phyloP scores from a whole-genome alignment of 148 eudicot species.

The Nyssa sinensis region DNA sequence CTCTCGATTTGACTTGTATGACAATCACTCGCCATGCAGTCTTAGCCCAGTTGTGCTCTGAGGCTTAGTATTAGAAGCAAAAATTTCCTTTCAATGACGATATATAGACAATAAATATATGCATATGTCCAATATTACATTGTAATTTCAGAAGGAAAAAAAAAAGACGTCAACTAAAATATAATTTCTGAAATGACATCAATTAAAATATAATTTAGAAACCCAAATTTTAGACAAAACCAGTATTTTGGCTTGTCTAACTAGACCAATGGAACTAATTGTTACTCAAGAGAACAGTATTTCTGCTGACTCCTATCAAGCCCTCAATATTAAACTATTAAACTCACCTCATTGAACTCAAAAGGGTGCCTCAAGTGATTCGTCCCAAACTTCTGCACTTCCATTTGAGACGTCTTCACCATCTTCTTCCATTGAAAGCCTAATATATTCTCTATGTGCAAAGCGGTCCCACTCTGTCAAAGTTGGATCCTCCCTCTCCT shows the following conservation, averaged over 20 bases:
- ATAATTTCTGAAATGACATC: not conserved
- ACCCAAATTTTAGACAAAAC: not conserved
- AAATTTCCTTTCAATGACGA: not conserved
- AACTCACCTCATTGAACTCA: slow-evolving; percentile 33
- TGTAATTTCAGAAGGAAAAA: too few relatives aligned
- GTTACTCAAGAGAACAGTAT: not conserved
- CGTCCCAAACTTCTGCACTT: slow-evolving; percentile 77
- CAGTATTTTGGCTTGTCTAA: not conserved
- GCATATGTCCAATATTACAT: too few relatives aligned
- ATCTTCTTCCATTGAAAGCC: slow-evolving; percentile 77
- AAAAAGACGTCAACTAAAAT: not conserved
- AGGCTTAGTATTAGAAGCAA: not conserved
- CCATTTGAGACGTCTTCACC: slow-evolving; percentile 72
- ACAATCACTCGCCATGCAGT: not conserved
- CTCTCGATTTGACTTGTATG: not conserved
- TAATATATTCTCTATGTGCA: slow-evolving; percentile 69
- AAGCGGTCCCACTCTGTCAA: slow-evolving; percentile 82
- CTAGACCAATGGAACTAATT: not conserved
- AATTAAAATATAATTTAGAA: not conserved
- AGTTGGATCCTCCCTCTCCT: slow-evolving; percentile 70
- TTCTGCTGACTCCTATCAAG: not conserved
- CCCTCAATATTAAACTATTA: not conserved
- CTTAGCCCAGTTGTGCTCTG: not conserved
- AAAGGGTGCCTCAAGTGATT: slow-evolving; percentile 79
- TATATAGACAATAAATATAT: too few relatives aligned